These are phyloP conservation scores for Plasmopara halstedii DNA, from an alignment of 352 stramenopile species.

Conservation along the genomic window DNA sequence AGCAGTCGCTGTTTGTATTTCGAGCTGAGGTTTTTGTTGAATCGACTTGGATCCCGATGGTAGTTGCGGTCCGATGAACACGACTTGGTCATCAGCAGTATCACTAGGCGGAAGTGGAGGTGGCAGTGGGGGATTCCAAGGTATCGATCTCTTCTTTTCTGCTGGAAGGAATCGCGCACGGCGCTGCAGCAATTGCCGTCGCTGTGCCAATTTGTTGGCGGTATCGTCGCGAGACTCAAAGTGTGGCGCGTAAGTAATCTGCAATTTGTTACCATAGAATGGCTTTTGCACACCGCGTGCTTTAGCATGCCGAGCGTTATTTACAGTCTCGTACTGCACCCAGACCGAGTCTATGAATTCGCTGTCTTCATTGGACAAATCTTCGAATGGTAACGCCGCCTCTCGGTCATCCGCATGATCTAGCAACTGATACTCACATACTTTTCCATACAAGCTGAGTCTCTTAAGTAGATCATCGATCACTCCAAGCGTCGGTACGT, in stretches of 20 bases:
- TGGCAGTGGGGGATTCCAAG: constrained; percentile 6
- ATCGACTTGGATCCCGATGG: constrained; percentile 8
- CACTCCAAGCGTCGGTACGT: constrained; percentile 50
- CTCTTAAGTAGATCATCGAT: constrained; percentile 47
- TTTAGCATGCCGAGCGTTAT: constrained; percentile 69
- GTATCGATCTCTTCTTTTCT: not conserved
- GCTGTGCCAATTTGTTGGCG: constrained; percentile 45
- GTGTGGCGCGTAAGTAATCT: constrained; percentile 58
- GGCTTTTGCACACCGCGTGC: constrained; percentile 42
- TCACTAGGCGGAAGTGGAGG: constrained; percentile 3
- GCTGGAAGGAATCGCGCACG: constrained; percentile 12
- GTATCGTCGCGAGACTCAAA: constrained; percentile 55
- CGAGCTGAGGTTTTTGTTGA: not conserved
- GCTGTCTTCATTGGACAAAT: constrained; percentile 7
- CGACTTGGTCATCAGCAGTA: constrained; percentile 1
- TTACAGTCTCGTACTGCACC: constrained; percentile 70
- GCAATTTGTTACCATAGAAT: constrained; percentile 55
- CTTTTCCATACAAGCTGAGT: constrained; percentile 42
- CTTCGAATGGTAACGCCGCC: constrained; percentile 15
- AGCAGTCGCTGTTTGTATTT: not conserved
- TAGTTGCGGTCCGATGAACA: constrained; percentile 46
- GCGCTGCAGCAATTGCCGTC: constrained; percentile 44
- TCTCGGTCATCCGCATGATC: constrained; percentile 40
- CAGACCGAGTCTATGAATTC: constrained; percentile 58
- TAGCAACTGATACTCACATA: constrained; percentile 43